These are phyloP conservation scores for Setomelanomma holmii DNA, from an alignment of 2,329 filamentous ascomycete genomes.

Conservation along the genomic window DNA sequence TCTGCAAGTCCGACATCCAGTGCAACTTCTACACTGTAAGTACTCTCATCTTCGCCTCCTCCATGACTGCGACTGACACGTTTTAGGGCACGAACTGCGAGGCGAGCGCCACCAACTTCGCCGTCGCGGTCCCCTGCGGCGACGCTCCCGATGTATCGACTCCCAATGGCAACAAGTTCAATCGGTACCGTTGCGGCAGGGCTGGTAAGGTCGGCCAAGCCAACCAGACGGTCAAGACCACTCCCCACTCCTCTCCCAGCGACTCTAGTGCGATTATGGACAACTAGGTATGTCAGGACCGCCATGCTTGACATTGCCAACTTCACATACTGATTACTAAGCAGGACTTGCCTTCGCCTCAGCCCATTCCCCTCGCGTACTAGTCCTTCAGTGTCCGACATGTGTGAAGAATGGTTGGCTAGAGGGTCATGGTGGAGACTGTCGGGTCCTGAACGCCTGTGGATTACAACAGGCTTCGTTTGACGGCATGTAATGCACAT, in stretches of 20 bases:
- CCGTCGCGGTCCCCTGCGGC: slow-evolving; percentile 1
- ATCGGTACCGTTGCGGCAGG: neutral
- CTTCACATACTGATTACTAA: neutral
- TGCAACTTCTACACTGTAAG: slow-evolving; percentile 19
- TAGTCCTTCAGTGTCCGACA: too few species aligned
- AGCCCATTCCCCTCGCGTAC: neutral
- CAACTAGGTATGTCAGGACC: neutral
- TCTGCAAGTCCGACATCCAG: slow-evolving; percentile 12
- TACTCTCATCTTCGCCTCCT: neutral
- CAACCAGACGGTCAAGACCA: neutral
- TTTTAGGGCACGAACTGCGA: neutral
- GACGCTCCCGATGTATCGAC: slow-evolving; percentile 1
- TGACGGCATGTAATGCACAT: neutral
- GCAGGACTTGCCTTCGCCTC: neutral
- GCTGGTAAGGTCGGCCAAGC: neutral
- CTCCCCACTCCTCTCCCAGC: neutral
- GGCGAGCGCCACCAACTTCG: neutral
- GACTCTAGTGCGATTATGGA: neutral
- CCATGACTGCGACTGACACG: neutral
- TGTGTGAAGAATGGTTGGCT: too few species aligned
- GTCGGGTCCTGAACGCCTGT: too few species aligned
- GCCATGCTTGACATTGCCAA: neutral
- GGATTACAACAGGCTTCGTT: neutral
- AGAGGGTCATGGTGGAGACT: too few species aligned
- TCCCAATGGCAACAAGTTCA: slow-evolving; percentile 1